Evolutionary conservation across 1,139 yeast species (phyloP), one percentile per base, ranked within the genome.

Genomic region (Kodamaea ohmeri): DNA sequence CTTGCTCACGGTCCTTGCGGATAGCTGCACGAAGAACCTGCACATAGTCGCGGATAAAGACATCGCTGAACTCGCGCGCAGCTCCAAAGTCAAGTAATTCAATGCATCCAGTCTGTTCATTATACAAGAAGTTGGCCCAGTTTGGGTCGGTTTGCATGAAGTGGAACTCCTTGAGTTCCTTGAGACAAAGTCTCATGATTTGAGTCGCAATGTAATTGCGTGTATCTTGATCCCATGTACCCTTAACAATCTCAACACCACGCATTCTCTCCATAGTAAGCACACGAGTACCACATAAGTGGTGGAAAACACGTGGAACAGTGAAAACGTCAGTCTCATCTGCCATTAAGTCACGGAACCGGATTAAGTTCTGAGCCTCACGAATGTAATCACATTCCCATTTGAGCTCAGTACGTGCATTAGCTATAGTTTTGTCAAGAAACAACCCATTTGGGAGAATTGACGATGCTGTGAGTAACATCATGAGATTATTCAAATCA

Each of bases 111-210:
- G 85, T 77, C 16, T 67, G 49, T 29, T 71, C 71, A 55, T 90
- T 89, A 66, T 85, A 89, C 45, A 94, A 66, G 63, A 94, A 94
- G 60, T 92, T 92, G 36, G 98, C 97, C 98, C 98, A 94, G 63
- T 92, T 92, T 34, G 99, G 99, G 63, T 92, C 99, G 1, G 98
- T 90, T 64, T 92, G 99, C 99, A 92, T 92, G 63, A 84, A 92
- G 53, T 76, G 77, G 67, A 84, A 90, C 50, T 77, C 69, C 22
- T 88, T 88, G 55, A 94, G 84, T 61, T 92, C 99, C 50, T 77
- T 68, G 36, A 92, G 67, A 54, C 97, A 89, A 34, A 92, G 71
- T 47, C 88, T 75, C 96, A 94, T 85, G 43, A 92, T 81, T 51
- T 83, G 76, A 6, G 88, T 77, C 9, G 96, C 95, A 43, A 92